These are phyloP conservation scores for Quercus cerris DNA, from an alignment of 306 rosid genomes.

Conservation along the genomic window DNA sequence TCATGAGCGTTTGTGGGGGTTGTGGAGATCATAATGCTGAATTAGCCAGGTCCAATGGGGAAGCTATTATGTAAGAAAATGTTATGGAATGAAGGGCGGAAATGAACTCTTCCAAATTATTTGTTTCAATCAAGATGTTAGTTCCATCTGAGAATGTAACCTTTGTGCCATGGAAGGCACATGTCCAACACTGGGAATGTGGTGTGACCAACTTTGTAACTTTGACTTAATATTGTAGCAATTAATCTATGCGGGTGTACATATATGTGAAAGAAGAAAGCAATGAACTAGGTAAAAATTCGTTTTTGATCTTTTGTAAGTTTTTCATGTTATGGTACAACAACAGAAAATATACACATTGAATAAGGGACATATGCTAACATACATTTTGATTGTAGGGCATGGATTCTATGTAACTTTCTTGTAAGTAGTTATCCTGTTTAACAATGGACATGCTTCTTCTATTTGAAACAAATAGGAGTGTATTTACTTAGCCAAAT, in stretches of 20 bases:
- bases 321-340: background rate
- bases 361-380: background rate
- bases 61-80: too few species aligned
- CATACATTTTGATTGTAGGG: background rate
- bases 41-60: too few species aligned
- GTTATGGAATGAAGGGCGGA: too few species aligned
- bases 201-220: too few species aligned
- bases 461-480: conserved; percentile 18
- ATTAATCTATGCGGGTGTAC: background rate
- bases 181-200: too few species aligned
- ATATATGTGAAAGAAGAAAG: background rate
- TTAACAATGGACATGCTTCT: conserved; percentile 3
- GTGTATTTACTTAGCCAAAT: background rate
- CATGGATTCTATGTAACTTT: background rate
- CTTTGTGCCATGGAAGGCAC: too few species aligned
- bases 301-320: background rate
- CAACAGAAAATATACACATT: background rate
- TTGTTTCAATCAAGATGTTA: too few species aligned
- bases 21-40: too few species aligned
- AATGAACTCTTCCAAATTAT: too few species aligned
- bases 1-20: too few species aligned
- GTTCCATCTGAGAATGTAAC: too few species aligned
- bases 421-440: conserved; percentile 1
- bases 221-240: too few species aligned
- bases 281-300: background rate